Conservation (phyloP, 352 stramenopile species). For the Pythium plurisporium region DNA sequence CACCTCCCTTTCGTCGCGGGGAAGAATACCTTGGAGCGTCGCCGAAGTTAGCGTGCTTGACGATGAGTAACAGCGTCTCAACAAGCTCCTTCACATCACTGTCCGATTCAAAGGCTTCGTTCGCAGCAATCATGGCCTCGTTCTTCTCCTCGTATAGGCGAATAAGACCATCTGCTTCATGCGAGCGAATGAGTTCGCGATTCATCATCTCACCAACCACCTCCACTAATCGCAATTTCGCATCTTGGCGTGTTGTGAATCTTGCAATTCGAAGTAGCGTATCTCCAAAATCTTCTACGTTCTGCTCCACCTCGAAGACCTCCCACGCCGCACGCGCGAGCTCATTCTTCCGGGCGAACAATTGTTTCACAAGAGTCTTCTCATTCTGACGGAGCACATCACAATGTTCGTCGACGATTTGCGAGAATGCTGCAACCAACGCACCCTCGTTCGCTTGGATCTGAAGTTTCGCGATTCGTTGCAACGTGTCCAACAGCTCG, state of each 20-base stretch:
- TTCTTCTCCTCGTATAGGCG: conserved; percentile 63
- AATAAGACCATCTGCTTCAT: conserved; percentile 62
- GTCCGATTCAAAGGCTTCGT: conserved; percentile 70
- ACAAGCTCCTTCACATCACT: conserved; percentile 71
- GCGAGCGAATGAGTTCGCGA: conserved; percentile 36
- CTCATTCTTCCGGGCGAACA: conserved; percentile 41
- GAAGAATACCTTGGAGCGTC: conserved; percentile 21
- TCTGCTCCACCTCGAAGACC: conserved; percentile 40
- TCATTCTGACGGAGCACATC: conserved; percentile 27
- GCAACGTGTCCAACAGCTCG: conserved; percentile 67
- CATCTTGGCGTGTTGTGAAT: conserved; percentile 45
- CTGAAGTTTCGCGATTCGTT: conserved; percentile 67
- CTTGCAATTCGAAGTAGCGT: conserved; percentile 49
- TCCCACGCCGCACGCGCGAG: conserved; percentile 50
- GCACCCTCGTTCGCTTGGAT: conserved; percentile 38
- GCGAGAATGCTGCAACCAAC: conserved; percentile 26
- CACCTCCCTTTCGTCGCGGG: conserved; percentile 5
- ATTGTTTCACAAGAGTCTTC: conserved; percentile 38
- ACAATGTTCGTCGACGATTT: conserved; percentile 36
- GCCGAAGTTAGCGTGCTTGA: conserved; percentile 75
- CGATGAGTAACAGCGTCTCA: conserved; percentile 72
- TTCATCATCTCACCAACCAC: conserved; percentile 70
- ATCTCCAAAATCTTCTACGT: conserved; percentile 40
- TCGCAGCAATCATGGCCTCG: conserved; percentile 62
- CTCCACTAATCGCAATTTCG: conserved; percentile 46